These are phyloP conservation scores for Mycena haematopus DNA, from an alignment of 768 basidiomycete genomes.

Conservation along the genomic window DNA sequence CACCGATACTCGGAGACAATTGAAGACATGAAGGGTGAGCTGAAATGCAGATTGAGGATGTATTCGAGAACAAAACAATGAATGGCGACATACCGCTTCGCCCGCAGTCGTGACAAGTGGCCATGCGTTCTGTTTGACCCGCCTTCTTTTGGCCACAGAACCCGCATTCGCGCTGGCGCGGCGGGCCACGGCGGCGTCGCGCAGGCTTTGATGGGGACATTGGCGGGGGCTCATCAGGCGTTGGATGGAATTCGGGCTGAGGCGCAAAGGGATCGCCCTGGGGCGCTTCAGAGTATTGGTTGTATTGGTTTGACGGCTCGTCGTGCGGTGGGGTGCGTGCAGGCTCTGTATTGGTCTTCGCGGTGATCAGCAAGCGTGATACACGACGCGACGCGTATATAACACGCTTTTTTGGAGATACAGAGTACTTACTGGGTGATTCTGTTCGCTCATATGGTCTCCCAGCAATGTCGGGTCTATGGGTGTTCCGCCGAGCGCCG, in stretches of 20 bases:
- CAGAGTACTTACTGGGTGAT: conserved; percentile 46
- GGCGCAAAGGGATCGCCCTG: conserved; percentile 87
- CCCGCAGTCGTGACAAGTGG: conserved; percentile 83
- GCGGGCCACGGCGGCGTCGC: conserved; percentile 52
- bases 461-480: conserved; percentile 61
- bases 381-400: conserved; percentile 76
- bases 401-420: conserved; percentile 35
- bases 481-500: conserved; percentile 60
- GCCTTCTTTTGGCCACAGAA: conserved; percentile 78
- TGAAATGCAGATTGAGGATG: conserved; percentile 36
- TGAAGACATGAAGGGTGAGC: conserved; percentile 91
- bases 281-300: conserved; percentile 74
- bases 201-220: conserved; percentile 49
- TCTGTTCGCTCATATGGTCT: conserved; percentile 32
- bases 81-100: conserved; percentile 66
- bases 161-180: conserved; percentile 72
- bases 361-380: conserved; percentile 36
- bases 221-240: conserved; percentile 50
- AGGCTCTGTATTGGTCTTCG: conserved; percentile 32
- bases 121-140: conserved; percentile 68
- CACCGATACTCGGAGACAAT: conserved; percentile 56
- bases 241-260: conserved; percentile 59
- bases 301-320: conserved; percentile 42
- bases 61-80: conserved; percentile 10
- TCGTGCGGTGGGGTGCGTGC: conserved; percentile 33